Evolutionary conservation across 2,329 filamentous ascomycete genomes (phyloP), one percentile per base, ranked within the genome.

Genomic region (Talaromyces sp.): DNA sequence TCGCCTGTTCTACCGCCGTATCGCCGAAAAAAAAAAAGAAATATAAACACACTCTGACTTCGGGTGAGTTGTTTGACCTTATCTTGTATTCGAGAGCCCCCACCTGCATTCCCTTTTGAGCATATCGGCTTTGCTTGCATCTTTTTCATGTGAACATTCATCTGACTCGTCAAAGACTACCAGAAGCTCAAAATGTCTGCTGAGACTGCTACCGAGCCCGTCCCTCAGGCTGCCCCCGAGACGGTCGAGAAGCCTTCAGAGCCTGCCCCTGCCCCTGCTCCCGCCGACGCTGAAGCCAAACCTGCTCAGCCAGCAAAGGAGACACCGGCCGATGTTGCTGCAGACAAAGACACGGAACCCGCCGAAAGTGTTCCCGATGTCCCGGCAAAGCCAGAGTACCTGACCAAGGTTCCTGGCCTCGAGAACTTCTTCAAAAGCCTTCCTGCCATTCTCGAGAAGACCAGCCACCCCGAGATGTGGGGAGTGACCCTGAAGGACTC

Each of bases 391-490:
- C 72, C 73, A n/a, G 69, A 65, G 18, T 78, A 76, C 54, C 64
- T 78, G 56, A 69, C 66, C 54, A 73, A 73, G n/a, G 75, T 73
- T 56, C 69, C 73, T 0, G 69, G 80, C 12, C 78, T 91, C 36
- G 74, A 76, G 57, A 79, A 84, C 64, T 81, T 92, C 65, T 84
- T 86, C 64, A 79, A 80, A 9, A 80, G 81, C 33, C 81, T 93
- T 36, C 77, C 83, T 5, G 75, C 80, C 6, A 84, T 92, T 63
- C 75, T 87, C 63, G 76, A 79, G 56, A 79, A 82, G 63, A 79
- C 85, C 57, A 82, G 78, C 16, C 83, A 96, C 76, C 78, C 79
- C 57, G 92, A 97, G 81, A 90, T 97, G 83, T 98, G 93, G 87
- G 93, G 93, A 56, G 87, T 97, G 59, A 80, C 84, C 34, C 85